Conservation (phyloP, 805 yeast species). For the Candida parachauliodes region DNA sequence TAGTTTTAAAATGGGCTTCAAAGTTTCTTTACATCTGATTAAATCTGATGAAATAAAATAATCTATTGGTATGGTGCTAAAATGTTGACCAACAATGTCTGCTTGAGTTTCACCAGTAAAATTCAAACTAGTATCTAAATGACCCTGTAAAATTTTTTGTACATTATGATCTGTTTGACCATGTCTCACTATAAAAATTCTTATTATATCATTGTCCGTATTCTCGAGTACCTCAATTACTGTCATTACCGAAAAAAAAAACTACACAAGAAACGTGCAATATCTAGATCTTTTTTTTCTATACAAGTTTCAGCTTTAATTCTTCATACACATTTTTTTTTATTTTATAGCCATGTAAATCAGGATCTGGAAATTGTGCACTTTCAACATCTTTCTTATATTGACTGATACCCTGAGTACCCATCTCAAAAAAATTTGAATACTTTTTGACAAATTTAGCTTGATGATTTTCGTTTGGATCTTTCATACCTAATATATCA, state of each 20-base stretch:
- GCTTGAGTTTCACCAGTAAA: constrained; percentile 63
- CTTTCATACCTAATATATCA: constrained; percentile 76
- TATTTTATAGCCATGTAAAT: constrained; percentile 63
- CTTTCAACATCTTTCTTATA: constrained; percentile 61
- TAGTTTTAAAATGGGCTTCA: constrained; percentile 35
- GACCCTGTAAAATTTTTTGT: constrained; percentile 74
- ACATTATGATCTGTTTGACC: constrained; percentile 80
- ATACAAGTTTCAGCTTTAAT: constrained; percentile 15
- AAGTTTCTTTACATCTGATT: constrained; percentile 59
- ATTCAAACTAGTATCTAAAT: constrained; percentile 62
- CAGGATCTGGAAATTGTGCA: constrained; percentile 56
- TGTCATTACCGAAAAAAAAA: constrained; percentile 13
- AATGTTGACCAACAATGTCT: constrained; percentile 43
- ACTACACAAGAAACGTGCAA: constrained; percentile 1
- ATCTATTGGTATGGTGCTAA: constrained; percentile 41
- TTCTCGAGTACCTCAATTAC: constrained; percentile 22
- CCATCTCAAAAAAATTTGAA: constrained; percentile 45
- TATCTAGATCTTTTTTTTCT: background rate
- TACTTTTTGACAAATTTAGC: constrained; percentile 75
- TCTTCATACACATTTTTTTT: constrained; percentile 54
- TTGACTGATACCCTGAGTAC: constrained; percentile 46
- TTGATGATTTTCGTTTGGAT: constrained; percentile 44
- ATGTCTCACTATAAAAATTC: constrained; percentile 70
- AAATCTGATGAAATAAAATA: constrained; percentile 51
- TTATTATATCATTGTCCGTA: constrained; percentile 31